Percentiles rank a stretch among this genome's conserved stretches.
phyloP scores from a whole-genome alignment of 2,329 filamentous ascomycete genomes.

The Alternaria sp. region DNA sequence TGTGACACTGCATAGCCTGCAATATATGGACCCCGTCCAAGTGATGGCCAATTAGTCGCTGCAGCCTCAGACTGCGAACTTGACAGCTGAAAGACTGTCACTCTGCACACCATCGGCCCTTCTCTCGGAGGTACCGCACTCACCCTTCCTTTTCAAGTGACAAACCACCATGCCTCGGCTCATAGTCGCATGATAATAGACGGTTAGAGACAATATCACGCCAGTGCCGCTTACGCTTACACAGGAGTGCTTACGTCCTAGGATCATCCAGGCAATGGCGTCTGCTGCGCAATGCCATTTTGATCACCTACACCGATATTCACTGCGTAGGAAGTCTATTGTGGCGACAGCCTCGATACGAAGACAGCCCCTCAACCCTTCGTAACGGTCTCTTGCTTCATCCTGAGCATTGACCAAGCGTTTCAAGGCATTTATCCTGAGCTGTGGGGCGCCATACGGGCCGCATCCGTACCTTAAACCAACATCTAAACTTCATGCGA shows the following conservation, averaged over 20 bases:
- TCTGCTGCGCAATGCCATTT: neutral
- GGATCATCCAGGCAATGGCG: slow-evolving; percentile 3
- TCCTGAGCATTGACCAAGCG: slow-evolving; percentile 13
- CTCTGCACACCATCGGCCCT: slow-evolving; percentile 10
- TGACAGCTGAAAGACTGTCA: neutral
- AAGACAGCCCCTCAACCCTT: neutral
- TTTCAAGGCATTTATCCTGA: slow-evolving; percentile 8
- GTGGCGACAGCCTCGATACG: neutral
- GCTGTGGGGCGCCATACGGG: slow-evolving; percentile 16
- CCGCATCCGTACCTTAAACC: slow-evolving; percentile 18
- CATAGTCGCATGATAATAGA: slow-evolving; percentile 4
- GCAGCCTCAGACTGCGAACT: slow-evolving; percentile 4
- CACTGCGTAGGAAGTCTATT: neutral
- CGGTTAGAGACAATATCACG: neutral
- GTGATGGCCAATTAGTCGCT: neutral
- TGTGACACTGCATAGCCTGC: neutral
- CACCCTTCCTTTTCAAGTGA: neutral
- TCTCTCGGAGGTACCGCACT: neutral
- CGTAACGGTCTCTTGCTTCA: neutral
- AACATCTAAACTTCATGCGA: slow-evolving; percentile 9
- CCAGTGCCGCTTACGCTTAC: slow-evolving; percentile 6
- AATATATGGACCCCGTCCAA: neutral
- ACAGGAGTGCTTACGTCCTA: slow-evolving; percentile 4
- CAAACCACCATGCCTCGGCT: slow-evolving; percentile 5
- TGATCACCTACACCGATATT: neutral